Conservation (phyloP, 768 basidiomycete species). For the Termitomyces sp. region DNA sequence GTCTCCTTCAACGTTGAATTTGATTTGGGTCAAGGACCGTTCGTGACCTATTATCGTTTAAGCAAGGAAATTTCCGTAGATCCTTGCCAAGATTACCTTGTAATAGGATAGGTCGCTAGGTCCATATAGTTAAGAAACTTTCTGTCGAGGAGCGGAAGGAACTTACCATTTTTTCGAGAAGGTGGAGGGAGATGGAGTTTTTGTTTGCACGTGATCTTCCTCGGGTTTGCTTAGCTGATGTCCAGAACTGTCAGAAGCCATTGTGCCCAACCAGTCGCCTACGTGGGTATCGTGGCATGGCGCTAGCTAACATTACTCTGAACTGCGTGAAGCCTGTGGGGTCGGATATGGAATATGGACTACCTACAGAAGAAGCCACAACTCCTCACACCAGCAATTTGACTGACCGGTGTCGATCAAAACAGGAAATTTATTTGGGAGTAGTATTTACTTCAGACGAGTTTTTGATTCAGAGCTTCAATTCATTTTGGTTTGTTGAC, state of each 20-base stretch:
- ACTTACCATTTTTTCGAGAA: conserved; percentile 29
- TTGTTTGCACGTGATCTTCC: conserved; percentile 17
- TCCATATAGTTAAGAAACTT: neutral
- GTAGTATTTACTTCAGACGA: no score
- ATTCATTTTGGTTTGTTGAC: neutral
- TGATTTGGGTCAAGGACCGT: conserved; percentile 95
- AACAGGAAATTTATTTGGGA: no score
- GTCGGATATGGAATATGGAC: no score
- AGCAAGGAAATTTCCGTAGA: neutral
- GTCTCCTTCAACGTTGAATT: conserved; percentile 96
- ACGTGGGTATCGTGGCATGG: no score
- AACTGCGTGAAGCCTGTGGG: no score
- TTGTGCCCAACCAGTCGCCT: no score
- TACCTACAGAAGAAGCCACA: no score
- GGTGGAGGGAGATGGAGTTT: conserved; percentile 10
- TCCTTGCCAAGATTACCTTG: conserved; percentile 40
- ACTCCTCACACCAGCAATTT: no score
- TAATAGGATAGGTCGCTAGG: conserved; percentile 67
- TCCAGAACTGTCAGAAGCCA: no score
- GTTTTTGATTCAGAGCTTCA: no score
- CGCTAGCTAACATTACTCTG: no score
- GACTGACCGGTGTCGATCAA: no score
- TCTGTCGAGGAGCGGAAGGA: neutral
- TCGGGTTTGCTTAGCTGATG: conserved; percentile 2
- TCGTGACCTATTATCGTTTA: conserved; percentile 69